Evolutionary conservation across 257 asterid genomes (phyloP).

Genomic region (Fraxinus pennsylvanica): DNA sequence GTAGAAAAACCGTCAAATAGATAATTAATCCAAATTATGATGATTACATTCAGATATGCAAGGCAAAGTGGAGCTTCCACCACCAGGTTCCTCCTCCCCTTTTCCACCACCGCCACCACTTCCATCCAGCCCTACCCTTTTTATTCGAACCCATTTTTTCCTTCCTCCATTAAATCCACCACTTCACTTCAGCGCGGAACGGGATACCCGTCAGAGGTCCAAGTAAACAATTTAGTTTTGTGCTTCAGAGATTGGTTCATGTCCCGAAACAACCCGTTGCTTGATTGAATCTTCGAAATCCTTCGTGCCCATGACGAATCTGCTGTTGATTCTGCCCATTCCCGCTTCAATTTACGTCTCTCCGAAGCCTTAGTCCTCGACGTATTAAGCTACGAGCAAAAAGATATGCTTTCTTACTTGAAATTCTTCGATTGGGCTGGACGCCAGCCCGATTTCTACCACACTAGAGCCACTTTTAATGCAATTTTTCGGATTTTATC

Average conservation of each 20-base stretch:
- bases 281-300: slow-evolving; percentile 56
- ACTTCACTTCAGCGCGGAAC: slow-evolving; percentile 3
- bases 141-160: slow-evolving; percentile 7
- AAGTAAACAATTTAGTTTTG: slow-evolving; percentile 30
- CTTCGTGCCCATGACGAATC: slow-evolving; percentile 53
- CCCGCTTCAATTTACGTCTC: slow-evolving; percentile 51
- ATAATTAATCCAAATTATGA: slow-evolving; percentile 9
- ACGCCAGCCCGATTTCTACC: slow-evolving; percentile 64
- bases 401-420: slow-evolving; percentile 65
- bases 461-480: slow-evolving; percentile 62
- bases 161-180: slow-evolving; percentile 3
- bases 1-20: too few relatives aligned
- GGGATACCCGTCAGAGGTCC: slow-evolving; percentile 27
- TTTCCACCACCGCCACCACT: slow-evolving; percentile 17
- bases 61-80: slow-evolving; percentile 39
- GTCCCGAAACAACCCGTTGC: slow-evolving; percentile 49
- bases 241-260: slow-evolving; percentile 72
- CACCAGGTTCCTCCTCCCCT: slow-evolving; percentile 12
- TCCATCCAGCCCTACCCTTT: background rate
- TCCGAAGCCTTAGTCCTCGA: slow-evolving; percentile 55
- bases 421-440: slow-evolving; percentile 98
- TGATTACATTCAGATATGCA: slow-evolving; percentile 38
- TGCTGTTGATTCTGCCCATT: slow-evolving; percentile 44
- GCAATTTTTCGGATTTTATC: slow-evolving; percentile 63
- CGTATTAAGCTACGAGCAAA: slow-evolving; percentile 50